Conservation (phyloP, 176 grass and related monocot genomes). For the Aegilops sharonensis region DNA sequence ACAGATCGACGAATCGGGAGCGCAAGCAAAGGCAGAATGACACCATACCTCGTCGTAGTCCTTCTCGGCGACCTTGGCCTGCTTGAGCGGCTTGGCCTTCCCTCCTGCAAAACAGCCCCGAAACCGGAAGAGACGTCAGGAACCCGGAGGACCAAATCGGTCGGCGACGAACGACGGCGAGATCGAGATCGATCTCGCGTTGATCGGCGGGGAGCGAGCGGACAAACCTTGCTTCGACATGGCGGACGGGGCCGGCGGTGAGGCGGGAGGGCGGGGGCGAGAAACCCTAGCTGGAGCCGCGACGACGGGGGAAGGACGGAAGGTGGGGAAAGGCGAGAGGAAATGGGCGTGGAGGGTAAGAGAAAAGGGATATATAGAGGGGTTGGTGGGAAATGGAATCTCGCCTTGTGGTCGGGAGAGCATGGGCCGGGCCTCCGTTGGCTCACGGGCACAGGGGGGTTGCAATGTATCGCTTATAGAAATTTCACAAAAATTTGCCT, state of each 20-base stretch:
- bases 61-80: slow-evolving; percentile 66
- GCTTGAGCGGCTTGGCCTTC: slow-evolving; percentile 74
- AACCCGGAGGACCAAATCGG: background rate
- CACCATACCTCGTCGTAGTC: slow-evolving; percentile 63
- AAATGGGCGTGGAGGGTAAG: background rate
- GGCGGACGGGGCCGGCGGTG: background rate
- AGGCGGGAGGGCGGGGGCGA: background rate
- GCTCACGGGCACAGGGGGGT: no score
- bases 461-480: no score
- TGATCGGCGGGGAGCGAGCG: fast-evolving
- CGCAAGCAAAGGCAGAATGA: background rate
- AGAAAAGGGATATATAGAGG: background rate
- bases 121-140: slow-evolving; percentile 10
- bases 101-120: slow-evolving; percentile 53
- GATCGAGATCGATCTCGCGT: slow-evolving; percentile 3
- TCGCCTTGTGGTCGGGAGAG: background rate
- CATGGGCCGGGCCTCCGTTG: background rate
- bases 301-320: background rate
- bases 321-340: background rate
- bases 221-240: slow-evolving; percentile 58
- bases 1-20: background rate
- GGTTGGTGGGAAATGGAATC: slow-evolving; percentile 7
- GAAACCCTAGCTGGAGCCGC: slow-evolving; percentile 39
- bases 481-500: no score
- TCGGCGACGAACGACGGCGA: background rate